phyloP scores from a whole-genome alignment of 108 stramenopile genomes.

The Nitzschia palea region DNA sequence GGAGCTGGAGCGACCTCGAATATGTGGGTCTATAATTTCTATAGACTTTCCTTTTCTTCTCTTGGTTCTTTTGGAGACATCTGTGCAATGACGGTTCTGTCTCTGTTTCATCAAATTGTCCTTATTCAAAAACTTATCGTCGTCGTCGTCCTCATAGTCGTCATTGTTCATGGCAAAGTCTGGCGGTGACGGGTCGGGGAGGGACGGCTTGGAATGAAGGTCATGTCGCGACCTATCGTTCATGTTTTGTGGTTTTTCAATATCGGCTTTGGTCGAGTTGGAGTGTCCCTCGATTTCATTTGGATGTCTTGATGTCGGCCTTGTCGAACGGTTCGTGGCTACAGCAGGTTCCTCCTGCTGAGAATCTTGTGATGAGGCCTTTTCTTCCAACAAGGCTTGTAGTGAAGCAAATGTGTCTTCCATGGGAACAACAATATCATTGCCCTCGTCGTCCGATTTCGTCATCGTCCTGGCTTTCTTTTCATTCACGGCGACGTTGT shows the following conservation, averaged over 20 bases:
- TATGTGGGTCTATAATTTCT: too few relatives aligned
- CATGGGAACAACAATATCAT: neutral
- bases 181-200: constrained; percentile 12
- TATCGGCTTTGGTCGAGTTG: too few relatives aligned
- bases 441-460: constrained; percentile 4
- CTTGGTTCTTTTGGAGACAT: too few relatives aligned
- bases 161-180: constrained; percentile 8
- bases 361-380: neutral
- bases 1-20: too few relatives aligned
- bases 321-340: neutral
- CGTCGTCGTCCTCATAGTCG: neutral
- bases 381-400: constrained; percentile 7
- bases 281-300: too few relatives aligned
- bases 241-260: too few relatives aligned
- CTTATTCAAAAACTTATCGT: too few relatives aligned
- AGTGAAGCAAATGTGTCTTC: constrained; percentile 22
- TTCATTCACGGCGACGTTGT: constrained; percentile 17
- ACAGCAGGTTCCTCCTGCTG: neutral
- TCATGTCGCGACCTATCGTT: too few relatives aligned
- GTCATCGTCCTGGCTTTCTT: constrained; percentile 10
- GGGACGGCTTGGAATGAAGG: too few relatives aligned
- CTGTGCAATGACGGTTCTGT: too few relatives aligned
- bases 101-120: neutral
- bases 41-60: too few relatives aligned
- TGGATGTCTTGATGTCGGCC: neutral